phyloP scores from a whole-genome alignment of 495 filamentous ascomycete genomes.

The Penicillium paxilli region DNA sequence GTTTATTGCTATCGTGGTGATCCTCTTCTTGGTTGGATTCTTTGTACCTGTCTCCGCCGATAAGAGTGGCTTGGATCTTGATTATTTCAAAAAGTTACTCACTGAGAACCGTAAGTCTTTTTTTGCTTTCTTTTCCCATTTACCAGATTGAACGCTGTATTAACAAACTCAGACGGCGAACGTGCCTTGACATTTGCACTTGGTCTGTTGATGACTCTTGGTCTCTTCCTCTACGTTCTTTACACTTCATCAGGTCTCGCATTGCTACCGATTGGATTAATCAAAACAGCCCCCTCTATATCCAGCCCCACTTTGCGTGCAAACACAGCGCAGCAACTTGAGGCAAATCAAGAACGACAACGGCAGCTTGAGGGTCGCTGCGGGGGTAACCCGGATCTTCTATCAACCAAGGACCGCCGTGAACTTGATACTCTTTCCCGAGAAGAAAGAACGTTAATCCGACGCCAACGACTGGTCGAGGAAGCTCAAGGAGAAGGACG shows the following conservation, averaged over 20 bases:
- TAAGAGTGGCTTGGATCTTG: slow-evolving; percentile 68
- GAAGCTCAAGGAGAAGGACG: slow-evolving; percentile 75
- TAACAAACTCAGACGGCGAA: slow-evolving; percentile 66
- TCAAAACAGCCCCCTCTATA: slow-evolving; percentile 83
- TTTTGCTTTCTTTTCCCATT: background rate
- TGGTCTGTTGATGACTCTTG: slow-evolving; percentile 81
- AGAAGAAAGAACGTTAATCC: slow-evolving; percentile 88
- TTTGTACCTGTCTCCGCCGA: slow-evolving; percentile 76
- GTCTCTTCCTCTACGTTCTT: slow-evolving; percentile 78
- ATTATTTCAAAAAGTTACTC: slow-evolving; percentile 86
- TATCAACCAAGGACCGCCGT: slow-evolving; percentile 80
- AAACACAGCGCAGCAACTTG: slow-evolving; percentile 75
- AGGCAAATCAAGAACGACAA: slow-evolving; percentile 86
- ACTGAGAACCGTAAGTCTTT: slow-evolving; percentile 69
- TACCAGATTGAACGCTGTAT: background rate
- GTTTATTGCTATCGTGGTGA: slow-evolving; percentile 75
- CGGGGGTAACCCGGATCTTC: slow-evolving; percentile 68
- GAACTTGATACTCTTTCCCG: slow-evolving; percentile 84
- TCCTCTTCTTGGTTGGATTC: slow-evolving; percentile 89
- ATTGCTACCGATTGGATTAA: slow-evolving; percentile 81
- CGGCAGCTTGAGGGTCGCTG: slow-evolving; percentile 86
- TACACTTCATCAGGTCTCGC: slow-evolving; percentile 91
- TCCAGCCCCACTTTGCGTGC: slow-evolving; percentile 73
- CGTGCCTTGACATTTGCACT: slow-evolving; percentile 86
- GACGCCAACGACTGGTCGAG: slow-evolving; percentile 81